Conservation (phyloP, 192 early-diverging fungal genomes). For the Backusella mclennaniae region DNA sequence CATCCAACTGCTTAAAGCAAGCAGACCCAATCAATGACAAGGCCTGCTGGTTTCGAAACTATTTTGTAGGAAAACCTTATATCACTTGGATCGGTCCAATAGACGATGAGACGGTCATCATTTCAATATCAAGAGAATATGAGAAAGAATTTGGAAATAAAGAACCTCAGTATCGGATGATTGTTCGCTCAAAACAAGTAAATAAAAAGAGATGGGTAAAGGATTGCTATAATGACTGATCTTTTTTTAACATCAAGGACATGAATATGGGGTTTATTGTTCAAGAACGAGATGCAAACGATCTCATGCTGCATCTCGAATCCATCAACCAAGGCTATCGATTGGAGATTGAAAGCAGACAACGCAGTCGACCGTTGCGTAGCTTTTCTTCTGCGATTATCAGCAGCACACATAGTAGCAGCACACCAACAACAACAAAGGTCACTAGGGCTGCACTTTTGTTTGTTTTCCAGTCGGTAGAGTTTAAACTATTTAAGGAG, state of each 20-base stretch:
- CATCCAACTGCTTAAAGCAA: background rate
- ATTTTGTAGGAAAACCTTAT: slow-evolving; percentile 18
- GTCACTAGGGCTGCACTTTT: slow-evolving; percentile 27
- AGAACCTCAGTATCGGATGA: slow-evolving; percentile 4
- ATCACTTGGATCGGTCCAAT: background rate
- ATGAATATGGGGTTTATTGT: slow-evolving; percentile 6
- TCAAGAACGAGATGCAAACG: slow-evolving; percentile 8
- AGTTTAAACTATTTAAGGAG: slow-evolving; percentile 52
- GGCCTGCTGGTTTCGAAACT: slow-evolving; percentile 10
- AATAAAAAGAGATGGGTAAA: background rate
- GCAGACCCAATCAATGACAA: background rate
- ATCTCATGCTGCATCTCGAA: slow-evolving; percentile 1
- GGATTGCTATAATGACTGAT: too few species aligned
- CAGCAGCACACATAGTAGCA: background rate
- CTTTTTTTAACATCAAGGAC: background rate
- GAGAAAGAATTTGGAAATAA: slow-evolving; percentile 2
- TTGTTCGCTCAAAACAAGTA: slow-evolving; percentile 17
- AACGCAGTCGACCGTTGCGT: background rate
- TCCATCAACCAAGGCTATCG: background rate
- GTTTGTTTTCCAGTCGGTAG: slow-evolving; percentile 14
- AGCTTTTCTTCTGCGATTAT: slow-evolving; percentile 7
- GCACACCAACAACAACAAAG: background rate
- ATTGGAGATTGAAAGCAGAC: background rate
- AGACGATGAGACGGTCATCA: background rate
- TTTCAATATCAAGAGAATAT: background rate